A percentile compares a stretch with the other conserved stretches of the same genome.
phyloP scores from a whole-genome alignment of 192 early-diverging fungal genomes.

The Pilobolus umbonatus region DNA sequence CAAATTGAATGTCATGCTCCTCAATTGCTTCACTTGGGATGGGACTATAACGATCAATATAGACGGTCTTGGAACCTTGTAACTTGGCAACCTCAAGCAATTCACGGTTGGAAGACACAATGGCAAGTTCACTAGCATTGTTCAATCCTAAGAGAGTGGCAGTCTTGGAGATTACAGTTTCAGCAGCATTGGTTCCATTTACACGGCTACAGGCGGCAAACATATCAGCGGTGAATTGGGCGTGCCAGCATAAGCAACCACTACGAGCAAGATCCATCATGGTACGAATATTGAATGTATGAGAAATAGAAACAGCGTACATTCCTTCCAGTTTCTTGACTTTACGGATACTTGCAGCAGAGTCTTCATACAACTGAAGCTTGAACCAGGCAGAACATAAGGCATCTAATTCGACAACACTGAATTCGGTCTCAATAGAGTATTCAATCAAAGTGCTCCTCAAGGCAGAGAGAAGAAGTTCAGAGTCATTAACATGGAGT shows the following conservation, averaged over 20 bases:
- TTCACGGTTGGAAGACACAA: constrained; percentile 14
- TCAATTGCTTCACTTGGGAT: not conserved
- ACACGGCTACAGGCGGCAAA: constrained; percentile 11
- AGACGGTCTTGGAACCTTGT: constrained; percentile 11
- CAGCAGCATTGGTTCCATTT: constrained; percentile 8
- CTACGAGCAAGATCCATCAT: constrained; percentile 21
- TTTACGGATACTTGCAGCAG: constrained; percentile 13
- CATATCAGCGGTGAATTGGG: constrained; percentile 18
- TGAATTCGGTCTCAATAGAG: constrained; percentile 10
- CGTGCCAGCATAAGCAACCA: constrained; percentile 19
- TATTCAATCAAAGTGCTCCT: constrained; percentile 2
- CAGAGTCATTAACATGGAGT: constrained; percentile 1
- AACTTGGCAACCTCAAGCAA: constrained; percentile 11
- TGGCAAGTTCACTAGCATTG: constrained; percentile 10
- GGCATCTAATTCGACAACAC: constrained; percentile 1
- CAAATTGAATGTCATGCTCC: constrained; percentile 6
- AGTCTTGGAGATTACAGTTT: constrained; percentile 11
- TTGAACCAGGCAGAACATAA: constrained; percentile 12
- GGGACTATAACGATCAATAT: constrained; percentile 5
- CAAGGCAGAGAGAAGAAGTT: constrained; percentile 3
- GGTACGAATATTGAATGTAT: constrained; percentile 17
- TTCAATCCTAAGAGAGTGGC: constrained; percentile 13
- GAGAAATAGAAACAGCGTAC: constrained; percentile 23
- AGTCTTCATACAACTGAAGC: constrained; percentile 21
- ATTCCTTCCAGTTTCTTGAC: constrained; percentile 15